Evolutionary conservation across 169 alveolate species (phyloP), one percentile per base, ranked within the genome.

Genomic region (Cryptosporidium xiaoi): DNA sequence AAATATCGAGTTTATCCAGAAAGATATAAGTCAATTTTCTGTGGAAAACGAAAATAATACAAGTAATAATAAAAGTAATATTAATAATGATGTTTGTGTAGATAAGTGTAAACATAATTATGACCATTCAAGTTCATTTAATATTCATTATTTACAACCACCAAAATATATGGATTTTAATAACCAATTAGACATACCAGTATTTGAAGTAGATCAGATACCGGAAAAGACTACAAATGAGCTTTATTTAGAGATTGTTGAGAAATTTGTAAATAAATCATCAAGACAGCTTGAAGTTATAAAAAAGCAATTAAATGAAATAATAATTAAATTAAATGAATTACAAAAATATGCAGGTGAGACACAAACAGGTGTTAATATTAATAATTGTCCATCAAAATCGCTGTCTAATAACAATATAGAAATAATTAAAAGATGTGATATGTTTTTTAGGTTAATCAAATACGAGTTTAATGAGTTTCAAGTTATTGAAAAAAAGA

Each of bases 401-500:
- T n/a, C 13, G 8, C 31, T 29, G n/a, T n/a, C 65, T 31, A 36
- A 65, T 12, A 16, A 46, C 13, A 44, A 50, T 27, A 56, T 51
- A 18, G 87, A 77, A 53, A 77, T 77, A n/a, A 77, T 77, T 62
- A 77, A 77, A 33, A 77, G 69, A 44, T 77, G 87, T 44, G 87
- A 77, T 62, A 62, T 56, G 71, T 77, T 77, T 31, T 56, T 77
- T 16, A 77, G 87, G 33, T 62, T 77, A 8, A 55, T 77, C 1
- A 77, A 77, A 51, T 56, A 60, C 20, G 87, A 77, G 27, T 77
- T 77, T 46, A 62, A 40, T 48, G 87, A 77, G 24, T 77, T 77
- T 24, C 64, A 77, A 16, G 64, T 53, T 58, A 77, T 77, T 15
- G 87, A 77, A 48, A 77, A 77, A 65, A 77, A 77, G 64, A 77